These are phyloP conservation scores for Candida caryicola DNA, from an alignment of 805 yeast species.

Conservation along the genomic window DNA sequence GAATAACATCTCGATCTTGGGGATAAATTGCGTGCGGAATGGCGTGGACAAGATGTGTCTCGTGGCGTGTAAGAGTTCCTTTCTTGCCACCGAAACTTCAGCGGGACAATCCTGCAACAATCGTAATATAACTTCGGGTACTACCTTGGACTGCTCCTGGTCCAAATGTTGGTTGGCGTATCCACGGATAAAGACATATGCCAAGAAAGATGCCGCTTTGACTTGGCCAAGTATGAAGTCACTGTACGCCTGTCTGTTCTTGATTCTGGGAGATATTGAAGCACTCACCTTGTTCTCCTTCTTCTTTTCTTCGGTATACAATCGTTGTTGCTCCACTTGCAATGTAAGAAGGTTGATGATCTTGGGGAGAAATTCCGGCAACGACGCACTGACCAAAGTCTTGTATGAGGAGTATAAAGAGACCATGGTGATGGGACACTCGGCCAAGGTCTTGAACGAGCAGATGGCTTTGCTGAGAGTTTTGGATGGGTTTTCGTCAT, in stretches of 20 bases:
- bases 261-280: constrained; percentile 70
- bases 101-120: constrained; percentile 93
- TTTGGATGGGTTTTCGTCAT: constrained; percentile 44
- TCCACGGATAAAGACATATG: constrained; percentile 85
- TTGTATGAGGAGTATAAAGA: constrained; percentile 86
- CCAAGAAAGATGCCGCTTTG: constrained; percentile 91
- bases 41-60: constrained; percentile 93
- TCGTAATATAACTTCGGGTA: constrained; percentile 85
- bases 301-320: constrained; percentile 41
- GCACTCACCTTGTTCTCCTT: constrained; percentile 61
- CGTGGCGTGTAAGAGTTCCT: constrained; percentile 89
- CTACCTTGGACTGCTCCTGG: constrained; percentile 45
- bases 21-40: constrained; percentile 74
- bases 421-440: constrained; percentile 96
- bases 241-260: constrained; percentile 74
- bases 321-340: constrained; percentile 75
- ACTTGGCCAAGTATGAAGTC: constrained; percentile 92
- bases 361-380: constrained; percentile 77
- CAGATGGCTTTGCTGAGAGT: constrained; percentile 63
- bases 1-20: constrained; percentile 80
- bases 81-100: constrained; percentile 85
- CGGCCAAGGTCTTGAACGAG: constrained; percentile 90
- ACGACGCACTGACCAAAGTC: constrained; percentile 62
- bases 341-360: constrained; percentile 70
- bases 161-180: constrained; percentile 62